Evolutionary conservation across 164 flowering plant genomes (phyloP).

Genomic region (Vitis riparia): DNA sequence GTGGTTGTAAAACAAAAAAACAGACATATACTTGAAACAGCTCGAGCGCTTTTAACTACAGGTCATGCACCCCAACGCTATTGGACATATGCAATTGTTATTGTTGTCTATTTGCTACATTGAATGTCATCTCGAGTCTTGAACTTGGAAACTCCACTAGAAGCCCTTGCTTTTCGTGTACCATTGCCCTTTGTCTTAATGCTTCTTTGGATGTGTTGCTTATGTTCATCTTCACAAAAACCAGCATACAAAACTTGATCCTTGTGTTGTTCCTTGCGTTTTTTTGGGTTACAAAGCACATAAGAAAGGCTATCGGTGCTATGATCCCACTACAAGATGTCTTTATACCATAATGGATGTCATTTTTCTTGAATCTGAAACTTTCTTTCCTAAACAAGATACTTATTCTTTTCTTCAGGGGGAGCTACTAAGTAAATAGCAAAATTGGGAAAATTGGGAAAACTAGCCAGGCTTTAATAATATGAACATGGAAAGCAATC

Average conservation of each 20-base stretch:
- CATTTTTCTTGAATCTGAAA: not conserved
- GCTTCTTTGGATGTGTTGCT: too few species aligned
- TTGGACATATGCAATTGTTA: not conserved
- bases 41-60: not conserved
- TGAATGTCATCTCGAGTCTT: not conserved
- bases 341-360: not conserved
- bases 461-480: too few species aligned
- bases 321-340: not conserved
- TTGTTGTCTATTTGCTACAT: not conserved
- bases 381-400: not conserved
- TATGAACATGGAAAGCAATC: too few species aligned
- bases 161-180: too few species aligned
- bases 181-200: too few species aligned
- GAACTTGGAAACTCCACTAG: not conserved
- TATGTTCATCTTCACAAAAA: too few species aligned
- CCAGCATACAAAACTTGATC: not conserved
- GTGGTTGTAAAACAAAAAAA: too few species aligned
- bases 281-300: not conserved
- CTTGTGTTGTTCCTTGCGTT: not conserved
- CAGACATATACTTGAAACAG: too few species aligned
- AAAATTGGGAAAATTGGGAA: not conserved
- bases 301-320: not conserved
- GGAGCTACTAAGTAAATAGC: not conserved
- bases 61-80: not conserved
- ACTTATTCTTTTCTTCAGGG: not conserved